Base-by-base conservation (phyloP, 108 stramenopile species). In the Stephanodiscus triporus region DNA sequence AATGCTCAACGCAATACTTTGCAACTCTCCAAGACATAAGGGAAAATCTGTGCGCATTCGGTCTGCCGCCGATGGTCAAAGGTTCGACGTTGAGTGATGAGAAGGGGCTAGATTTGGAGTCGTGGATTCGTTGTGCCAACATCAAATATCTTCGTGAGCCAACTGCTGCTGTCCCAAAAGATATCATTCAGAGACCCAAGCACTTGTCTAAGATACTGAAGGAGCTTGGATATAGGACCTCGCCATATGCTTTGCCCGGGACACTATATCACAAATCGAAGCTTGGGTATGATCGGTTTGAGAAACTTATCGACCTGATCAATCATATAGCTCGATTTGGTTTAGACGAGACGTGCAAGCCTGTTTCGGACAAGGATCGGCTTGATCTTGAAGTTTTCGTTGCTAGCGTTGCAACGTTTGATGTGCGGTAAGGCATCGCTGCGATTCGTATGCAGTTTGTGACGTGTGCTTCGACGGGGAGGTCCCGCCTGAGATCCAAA, bases 401-500 rank as follows among this genome's bases (percentile, higher is more conserved):
- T 26, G 72, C 77, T 16, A 54, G 51, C 22, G 67, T 76, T 23
- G 50, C 76, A 20, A 76, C 67, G 7, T 37, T 63, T 56, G 76
- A 76, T 55, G 47, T 76, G 16, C 10, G 61, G 76, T 76, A 56
- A 68, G 76, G 11, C 20, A 40, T 40, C 40, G 42, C 29, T 61
- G n/a, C n/a, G n/a, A n/a, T n/a, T n/a, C n/a, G n/a, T n/a, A 96
- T 66, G 95, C 95, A 8, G 89, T 91, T 24, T 96, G 95, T 76
- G 86, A 83, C 19, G 87, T 96, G 36, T 96, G 95, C 68, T 73
- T 80, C 38, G 95, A 96, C 74, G 95, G 95, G 19, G 95, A 96
- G 75, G 91, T 93, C 17, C 89, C 89, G 0, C 88, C 86, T 9
- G 89, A 96, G 8, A 96, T 94, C 67, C 92, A 93, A 76, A 96